phyloP scores from a whole-genome alignment of 2,329 filamentous ascomycete genomes.

The Purpureocillium takamizusanense region DNA sequence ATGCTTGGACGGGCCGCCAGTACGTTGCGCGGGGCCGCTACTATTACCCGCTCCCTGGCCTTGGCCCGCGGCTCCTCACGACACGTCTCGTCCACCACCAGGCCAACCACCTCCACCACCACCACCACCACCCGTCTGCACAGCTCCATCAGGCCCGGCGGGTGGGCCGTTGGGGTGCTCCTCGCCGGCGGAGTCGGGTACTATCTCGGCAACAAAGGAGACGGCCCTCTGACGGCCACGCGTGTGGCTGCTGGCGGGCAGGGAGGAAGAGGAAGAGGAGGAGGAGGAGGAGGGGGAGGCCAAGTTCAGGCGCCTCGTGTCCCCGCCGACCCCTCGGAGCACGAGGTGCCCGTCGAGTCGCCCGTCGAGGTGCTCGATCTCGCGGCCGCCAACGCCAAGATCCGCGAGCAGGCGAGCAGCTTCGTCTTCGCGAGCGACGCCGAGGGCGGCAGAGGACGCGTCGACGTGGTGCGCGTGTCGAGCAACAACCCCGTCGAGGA shows the following conservation, averaged over 20 bases:
- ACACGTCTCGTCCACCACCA: background rate
- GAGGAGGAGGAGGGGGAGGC: background rate
- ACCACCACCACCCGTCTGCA: background rate
- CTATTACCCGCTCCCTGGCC: too few species aligned
- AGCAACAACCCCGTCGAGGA: constrained; percentile 28
- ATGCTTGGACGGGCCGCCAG: too few species aligned
- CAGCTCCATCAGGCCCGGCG: background rate
- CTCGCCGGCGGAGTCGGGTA: background rate
- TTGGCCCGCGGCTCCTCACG: too few species aligned
- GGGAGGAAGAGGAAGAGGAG: too few species aligned
- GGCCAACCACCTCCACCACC: background rate
- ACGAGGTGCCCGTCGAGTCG: constrained; percentile 14
- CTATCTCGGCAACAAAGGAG: background rate
- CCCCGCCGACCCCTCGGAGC: constrained; percentile 8
- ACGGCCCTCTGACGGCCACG: background rate
- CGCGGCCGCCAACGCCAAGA: constrained; percentile 16
- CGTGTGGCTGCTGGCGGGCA: too few species aligned
- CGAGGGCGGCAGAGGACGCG: constrained; percentile 13
- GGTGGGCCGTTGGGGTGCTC: background rate
- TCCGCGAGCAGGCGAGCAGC: constrained; percentile 19
- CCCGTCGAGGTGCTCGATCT: constrained; percentile 17
- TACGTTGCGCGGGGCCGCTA: too few species aligned
- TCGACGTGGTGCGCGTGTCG: constrained; percentile 22
- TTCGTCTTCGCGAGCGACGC: constrained; percentile 18
- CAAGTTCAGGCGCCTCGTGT: background rate